Conservation (phyloP, 1,284 basidiomycete genomes). For the Ceratobasidium sp. region DNA sequence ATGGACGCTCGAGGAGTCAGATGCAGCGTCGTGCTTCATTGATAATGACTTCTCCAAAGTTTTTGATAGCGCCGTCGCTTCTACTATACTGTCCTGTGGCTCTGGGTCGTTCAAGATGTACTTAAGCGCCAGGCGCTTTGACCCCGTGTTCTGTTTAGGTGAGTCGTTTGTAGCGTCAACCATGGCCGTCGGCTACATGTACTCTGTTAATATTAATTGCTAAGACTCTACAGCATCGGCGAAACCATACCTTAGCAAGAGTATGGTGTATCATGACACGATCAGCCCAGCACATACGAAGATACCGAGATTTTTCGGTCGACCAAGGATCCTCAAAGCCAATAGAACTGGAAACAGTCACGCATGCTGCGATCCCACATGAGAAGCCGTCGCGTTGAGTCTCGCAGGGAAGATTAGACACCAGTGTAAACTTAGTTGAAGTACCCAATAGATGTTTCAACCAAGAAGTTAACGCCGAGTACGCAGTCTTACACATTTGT, state of each 20-base stretch:
- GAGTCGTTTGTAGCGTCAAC: background rate
- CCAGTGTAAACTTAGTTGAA: background rate
- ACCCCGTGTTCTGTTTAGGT: background rate
- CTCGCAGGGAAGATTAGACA: conserved; percentile 16
- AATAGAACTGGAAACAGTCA: background rate
- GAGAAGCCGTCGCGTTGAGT: conserved; percentile 4
- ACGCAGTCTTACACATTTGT: background rate
- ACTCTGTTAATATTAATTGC: too few species aligned
- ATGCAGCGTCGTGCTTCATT: background rate
- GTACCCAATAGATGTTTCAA: background rate
- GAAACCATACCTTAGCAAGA: conserved; percentile 1
- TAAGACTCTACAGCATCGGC: too few species aligned
- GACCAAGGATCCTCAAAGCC: conserved; percentile 3
- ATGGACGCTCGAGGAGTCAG: background rate
- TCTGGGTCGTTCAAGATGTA: background rate
- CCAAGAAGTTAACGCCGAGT: background rate
- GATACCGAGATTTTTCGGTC: background rate
- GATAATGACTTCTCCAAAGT: background rate
- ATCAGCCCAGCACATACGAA: background rate
- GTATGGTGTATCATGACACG: background rate
- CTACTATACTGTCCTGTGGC: background rate
- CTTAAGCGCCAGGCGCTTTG: background rate
- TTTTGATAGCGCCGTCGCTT: background rate
- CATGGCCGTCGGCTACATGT: too few species aligned
- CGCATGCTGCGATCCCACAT: conserved; percentile 11